A percentile compares a stretch with the other conserved stretches of the same genome.
Evolutionary conservation across 2,329 filamentous ascomycete species (phyloP).

Genomic region (Diaporthe ilicicola): DNA sequence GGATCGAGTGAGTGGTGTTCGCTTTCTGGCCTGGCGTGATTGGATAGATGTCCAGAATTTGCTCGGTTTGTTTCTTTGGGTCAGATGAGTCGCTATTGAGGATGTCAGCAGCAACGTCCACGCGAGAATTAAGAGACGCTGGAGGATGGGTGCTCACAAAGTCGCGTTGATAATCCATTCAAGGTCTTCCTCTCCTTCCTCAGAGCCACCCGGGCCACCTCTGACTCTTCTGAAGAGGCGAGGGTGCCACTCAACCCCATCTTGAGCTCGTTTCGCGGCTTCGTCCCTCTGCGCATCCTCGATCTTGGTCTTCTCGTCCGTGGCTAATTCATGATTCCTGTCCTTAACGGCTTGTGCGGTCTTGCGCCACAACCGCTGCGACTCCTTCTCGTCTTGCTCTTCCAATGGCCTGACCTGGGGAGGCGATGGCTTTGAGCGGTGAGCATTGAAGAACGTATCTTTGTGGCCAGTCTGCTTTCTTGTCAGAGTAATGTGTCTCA

Average conservation of each 20-base stretch:
- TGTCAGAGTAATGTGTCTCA: conserved; percentile 29
- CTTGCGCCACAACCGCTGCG: conserved; percentile 84
- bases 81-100: conserved; percentile 67
- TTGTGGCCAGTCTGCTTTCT: conserved; percentile 80
- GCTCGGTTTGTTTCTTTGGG: conserved; percentile 72
- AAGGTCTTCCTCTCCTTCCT: conserved; percentile 86
- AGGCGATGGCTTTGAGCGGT: conserved; percentile 76
- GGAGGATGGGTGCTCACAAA: conserved; percentile 65
- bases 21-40: conserved; percentile 80
- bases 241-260: conserved; percentile 87
- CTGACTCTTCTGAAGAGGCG: conserved; percentile 82
- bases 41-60: conserved; percentile 87
- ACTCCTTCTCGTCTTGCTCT: conserved; percentile 91
- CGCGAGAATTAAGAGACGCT: neutral
- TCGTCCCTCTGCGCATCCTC: conserved; percentile 93
- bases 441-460: conserved; percentile 89
- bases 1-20: conserved; percentile 63
- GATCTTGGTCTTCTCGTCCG: conserved; percentile 94
- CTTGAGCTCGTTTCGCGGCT: conserved; percentile 79
- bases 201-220: conserved; percentile 73
- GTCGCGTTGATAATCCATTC: conserved; percentile 94
- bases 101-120: conserved; percentile 24
- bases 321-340: conserved; percentile 87
- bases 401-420: conserved; percentile 79
- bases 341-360: conserved; percentile 85